Conservation (phyloP, 2,329 filamentous ascomycete species). For the Cadophora malorum region DNA sequence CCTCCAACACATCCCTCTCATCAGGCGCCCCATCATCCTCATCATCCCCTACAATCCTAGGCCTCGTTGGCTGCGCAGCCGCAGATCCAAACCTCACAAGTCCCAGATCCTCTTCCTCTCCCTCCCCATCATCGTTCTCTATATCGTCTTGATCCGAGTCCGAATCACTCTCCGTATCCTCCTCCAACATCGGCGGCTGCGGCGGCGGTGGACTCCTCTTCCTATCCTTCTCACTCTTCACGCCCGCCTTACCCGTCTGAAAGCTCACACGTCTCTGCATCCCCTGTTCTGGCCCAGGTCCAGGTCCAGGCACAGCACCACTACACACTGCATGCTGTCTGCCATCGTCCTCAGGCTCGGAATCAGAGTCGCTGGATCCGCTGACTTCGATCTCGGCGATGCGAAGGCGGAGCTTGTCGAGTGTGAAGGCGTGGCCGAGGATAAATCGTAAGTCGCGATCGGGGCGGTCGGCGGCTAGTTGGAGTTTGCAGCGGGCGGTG, state of each 20-base stretch:
- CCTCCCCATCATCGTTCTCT: conserved; percentile 30
- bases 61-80: conserved; percentile 30
- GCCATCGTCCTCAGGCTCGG: conserved; percentile 20
- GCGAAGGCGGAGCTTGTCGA: conserved; percentile 36
- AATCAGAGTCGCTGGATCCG: conserved; percentile 18
- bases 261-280: conserved; percentile 22
- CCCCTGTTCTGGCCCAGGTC: neutral
- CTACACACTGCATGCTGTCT: neutral
- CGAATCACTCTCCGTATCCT: conserved; percentile 14
- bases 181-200: conserved; percentile 15
- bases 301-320: neutral
- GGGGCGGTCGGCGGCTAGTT: conserved; percentile 34
- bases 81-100: conserved; percentile 33
- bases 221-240: conserved; percentile 12
- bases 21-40: conserved; percentile 23
- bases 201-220: conserved; percentile 31
- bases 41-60: conserved; percentile 29
- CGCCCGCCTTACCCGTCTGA: conserved; percentile 10
- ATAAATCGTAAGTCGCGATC: conserved; percentile 38
- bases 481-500: conserved; percentile 36
- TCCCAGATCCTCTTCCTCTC: conserved; percentile 31
- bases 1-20: conserved; percentile 25
- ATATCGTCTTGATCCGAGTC: conserved; percentile 26
- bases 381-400: conserved; percentile 36
- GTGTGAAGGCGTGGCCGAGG: conserved; percentile 38